Percentiles rank a stretch among this genome's conserved stretches.
Conservation (phyloP, 1,284 basidiomycete genomes). For the Rugosomyces carneus region DNA sequence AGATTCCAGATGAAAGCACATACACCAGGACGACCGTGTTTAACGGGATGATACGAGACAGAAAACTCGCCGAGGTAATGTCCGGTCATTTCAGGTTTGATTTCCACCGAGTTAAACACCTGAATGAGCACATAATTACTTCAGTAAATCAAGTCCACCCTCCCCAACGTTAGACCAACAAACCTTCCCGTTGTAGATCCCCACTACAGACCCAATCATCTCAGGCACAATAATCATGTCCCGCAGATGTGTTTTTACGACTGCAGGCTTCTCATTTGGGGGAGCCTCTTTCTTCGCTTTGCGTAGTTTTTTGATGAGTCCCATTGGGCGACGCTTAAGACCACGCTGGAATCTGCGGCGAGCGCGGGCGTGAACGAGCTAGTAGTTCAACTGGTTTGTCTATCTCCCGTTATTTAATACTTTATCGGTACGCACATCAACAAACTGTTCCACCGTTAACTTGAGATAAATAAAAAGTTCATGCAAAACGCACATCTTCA, state of each 20-base stretch:
- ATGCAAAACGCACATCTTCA: constrained; percentile 64
- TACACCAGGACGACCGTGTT: constrained; percentile 98
- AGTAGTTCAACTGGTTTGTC: constrained; percentile 13
- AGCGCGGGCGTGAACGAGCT: constrained; percentile 98
- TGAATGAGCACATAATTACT: constrained; percentile 22
- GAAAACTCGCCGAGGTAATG: constrained; percentile 97
- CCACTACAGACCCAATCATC: constrained; percentile 97
- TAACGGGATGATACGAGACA: constrained; percentile 96
- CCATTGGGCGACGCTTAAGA: constrained; percentile 97
- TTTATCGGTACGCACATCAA: constrained; percentile 50
- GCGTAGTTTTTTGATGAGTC: constrained; percentile 98
- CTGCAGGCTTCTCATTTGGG: constrained; percentile 97
- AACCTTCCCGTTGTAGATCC: constrained; percentile 97
- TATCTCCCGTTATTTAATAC: constrained; percentile 3
- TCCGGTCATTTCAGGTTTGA: constrained; percentile 99
- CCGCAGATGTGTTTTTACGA: constrained; percentile 98
- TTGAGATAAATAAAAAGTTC: background rate
- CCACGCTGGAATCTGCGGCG: constrained; percentile 99
- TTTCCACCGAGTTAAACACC: constrained; percentile 96
- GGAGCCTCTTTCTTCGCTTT: constrained; percentile 99
- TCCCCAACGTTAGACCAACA: constrained; percentile 15
- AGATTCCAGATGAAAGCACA: constrained; percentile 24
- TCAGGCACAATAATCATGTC: constrained; percentile 99
- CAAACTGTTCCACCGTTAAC: constrained; percentile 43
- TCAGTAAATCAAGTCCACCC: background rate